A percentile compares a stretch with the other conserved stretches of the same genome.
Conservation (phyloP, 805 yeast species). For the Candida hungchunana region DNA sequence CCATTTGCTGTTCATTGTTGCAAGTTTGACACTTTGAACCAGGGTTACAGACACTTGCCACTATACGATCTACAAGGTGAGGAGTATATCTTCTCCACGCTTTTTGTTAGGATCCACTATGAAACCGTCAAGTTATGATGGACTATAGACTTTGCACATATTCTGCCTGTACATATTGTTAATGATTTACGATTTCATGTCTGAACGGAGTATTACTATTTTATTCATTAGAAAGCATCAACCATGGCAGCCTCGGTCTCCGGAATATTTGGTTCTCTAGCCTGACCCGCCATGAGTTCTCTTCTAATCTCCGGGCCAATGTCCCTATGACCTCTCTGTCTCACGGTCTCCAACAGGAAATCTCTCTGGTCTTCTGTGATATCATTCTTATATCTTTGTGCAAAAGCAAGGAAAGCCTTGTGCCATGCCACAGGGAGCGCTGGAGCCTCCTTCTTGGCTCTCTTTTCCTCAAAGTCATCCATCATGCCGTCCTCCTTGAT, state of each 20-base stretch:
- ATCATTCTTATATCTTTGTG: constrained; percentile 95
- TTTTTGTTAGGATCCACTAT: constrained; percentile 37
- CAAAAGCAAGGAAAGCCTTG: constrained; percentile 89
- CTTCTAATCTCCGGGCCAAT: constrained; percentile 94
- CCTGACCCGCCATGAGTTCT: constrained; percentile 82
- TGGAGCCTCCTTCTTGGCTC: constrained; percentile 34
- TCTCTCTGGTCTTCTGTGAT: constrained; percentile 98
- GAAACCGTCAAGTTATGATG: too few relatives aligned
- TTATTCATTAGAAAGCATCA: constrained; percentile 28
- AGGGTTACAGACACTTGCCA: constrained; percentile 82
- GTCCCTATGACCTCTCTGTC: constrained; percentile 83
- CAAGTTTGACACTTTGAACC: constrained; percentile 57
- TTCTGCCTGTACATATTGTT: too few relatives aligned
- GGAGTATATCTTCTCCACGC: constrained; percentile 56
- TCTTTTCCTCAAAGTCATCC: constrained; percentile 37
- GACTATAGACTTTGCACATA: too few relatives aligned
- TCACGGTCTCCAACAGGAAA: constrained; percentile 82
- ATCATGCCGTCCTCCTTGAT: constrained; percentile 39
- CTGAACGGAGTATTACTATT: too few relatives aligned
- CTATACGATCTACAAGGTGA: constrained; percentile 79
- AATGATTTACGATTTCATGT: too few relatives aligned
- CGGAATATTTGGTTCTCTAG: constrained; percentile 41
- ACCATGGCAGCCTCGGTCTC: constrained; percentile 30
- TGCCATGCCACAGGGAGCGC: constrained; percentile 95
- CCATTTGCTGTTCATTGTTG: constrained; percentile 57